Conservation (phyloP, 495 filamentous ascomycete genomes). For the Cenococcum geophilum region DNA sequence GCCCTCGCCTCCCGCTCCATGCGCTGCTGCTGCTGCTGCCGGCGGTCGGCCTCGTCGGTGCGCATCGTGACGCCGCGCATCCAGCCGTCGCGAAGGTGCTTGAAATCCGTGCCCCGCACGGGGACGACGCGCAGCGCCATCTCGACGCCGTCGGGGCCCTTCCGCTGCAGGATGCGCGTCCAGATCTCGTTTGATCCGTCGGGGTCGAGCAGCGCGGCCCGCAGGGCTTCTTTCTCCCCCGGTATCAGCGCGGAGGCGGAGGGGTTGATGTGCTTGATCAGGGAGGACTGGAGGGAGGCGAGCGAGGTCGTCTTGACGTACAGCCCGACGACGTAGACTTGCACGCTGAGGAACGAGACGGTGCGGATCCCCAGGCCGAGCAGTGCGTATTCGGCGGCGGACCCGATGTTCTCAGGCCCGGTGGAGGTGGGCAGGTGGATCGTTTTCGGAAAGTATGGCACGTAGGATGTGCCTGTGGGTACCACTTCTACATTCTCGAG, state of each 20-base stretch:
- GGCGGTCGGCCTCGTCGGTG: constrained; percentile 42
- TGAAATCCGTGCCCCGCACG: constrained; percentile 81
- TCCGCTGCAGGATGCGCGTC: constrained; percentile 58
- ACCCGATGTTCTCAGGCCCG: too few relatives aligned
- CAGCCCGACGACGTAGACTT: constrained; percentile 90
- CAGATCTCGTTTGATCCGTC: constrained; percentile 62
- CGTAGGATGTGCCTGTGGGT: constrained; percentile 70
- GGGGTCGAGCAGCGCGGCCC: constrained; percentile 60
- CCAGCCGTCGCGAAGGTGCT: constrained; percentile 85
- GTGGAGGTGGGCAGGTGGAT: constrained; percentile 54
- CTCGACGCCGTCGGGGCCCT: constrained; percentile 48
- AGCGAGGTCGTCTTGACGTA: constrained; percentile 82
- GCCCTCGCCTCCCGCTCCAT: constrained; percentile 23
- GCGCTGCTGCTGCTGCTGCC: constrained; percentile 14
- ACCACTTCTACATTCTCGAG: constrained; percentile 59
- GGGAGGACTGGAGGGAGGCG: constrained; percentile 47
- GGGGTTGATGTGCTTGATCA: constrained; percentile 44
- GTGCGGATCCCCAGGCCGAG: constrained; percentile 81
- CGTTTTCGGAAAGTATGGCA: constrained; percentile 73
- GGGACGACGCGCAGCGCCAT: constrained; percentile 77
- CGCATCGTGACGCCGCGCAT: constrained; percentile 73
- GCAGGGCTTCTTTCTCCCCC: constrained; percentile 66
- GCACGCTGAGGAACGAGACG: constrained; percentile 81
- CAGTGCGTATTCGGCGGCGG: constrained; percentile 56
- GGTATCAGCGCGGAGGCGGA: constrained; percentile 76